Conservation (phyloP, 1,139 yeast genomes). For the Suhomyces coccinellae region DNA sequence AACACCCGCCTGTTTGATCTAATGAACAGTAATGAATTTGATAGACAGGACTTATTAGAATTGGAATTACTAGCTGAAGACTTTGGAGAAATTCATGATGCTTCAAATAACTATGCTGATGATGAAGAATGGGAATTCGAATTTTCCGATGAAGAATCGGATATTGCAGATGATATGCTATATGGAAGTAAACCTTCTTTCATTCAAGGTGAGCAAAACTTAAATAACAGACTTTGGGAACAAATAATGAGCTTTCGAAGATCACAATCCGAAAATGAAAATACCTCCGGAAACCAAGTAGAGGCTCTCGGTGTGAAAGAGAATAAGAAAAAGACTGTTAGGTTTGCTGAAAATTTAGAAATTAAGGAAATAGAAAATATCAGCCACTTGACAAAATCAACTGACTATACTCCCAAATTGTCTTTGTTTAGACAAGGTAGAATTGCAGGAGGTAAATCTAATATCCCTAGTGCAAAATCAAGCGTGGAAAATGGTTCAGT, state of each 20-base stretch:
- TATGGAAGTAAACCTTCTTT: slow-evolving; percentile 22
- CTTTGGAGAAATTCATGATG: slow-evolving; percentile 36
- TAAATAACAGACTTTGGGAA: slow-evolving; percentile 31
- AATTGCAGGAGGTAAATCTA: slow-evolving; percentile 1
- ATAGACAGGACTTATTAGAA: slow-evolving; percentile 31
- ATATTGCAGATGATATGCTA: slow-evolving; percentile 24
- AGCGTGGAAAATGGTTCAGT: neutral
- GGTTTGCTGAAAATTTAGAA: slow-evolving; percentile 52
- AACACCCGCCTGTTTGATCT: too few relatives aligned
- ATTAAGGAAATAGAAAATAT: slow-evolving; percentile 62
- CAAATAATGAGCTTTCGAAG: slow-evolving; percentile 29
- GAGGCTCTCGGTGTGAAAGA: neutral
- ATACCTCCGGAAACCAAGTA: neutral
- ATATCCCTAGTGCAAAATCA: neutral
- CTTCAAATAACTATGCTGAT: slow-evolving; percentile 35
- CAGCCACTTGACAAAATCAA: slow-evolving; percentile 47
- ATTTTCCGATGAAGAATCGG: slow-evolving; percentile 20
- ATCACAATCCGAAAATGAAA: neutral
- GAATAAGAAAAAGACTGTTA: slow-evolving; percentile 42
- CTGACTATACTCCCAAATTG: slow-evolving; percentile 20
- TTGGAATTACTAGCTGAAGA: slow-evolving; percentile 54
- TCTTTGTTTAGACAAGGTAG: slow-evolving; percentile 30
- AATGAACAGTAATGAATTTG: neutral
- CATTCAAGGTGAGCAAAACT: slow-evolving; percentile 15
- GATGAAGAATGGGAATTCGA: slow-evolving; percentile 41